Conservation (phyloP, 768 basidiomycete species). For the Russula emetica region DNA sequence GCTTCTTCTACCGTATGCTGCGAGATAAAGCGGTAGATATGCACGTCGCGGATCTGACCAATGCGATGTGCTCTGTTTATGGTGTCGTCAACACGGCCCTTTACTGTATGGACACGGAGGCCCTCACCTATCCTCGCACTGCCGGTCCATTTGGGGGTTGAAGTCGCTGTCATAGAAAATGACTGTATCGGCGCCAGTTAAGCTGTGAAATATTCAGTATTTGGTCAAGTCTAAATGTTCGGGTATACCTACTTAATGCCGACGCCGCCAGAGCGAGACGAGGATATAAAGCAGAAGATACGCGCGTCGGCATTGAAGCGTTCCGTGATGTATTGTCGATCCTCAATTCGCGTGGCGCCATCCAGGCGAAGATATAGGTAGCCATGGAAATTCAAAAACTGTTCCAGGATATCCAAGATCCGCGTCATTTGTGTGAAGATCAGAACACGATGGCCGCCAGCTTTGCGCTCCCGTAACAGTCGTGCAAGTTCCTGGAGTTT, state of each 20-base stretch:
- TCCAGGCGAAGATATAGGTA: constrained; percentile 93
- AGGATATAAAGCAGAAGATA: constrained; percentile 85
- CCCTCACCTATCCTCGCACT: constrained; percentile 87
- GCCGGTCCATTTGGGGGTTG: constrained; percentile 96
- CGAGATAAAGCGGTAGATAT: constrained; percentile 93
- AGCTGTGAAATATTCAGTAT: constrained; percentile 39
- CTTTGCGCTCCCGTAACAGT: constrained; percentile 77
- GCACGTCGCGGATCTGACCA: constrained; percentile 92
- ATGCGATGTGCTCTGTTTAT: constrained; percentile 85
- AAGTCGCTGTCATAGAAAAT: constrained; percentile 98
- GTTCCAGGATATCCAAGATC: constrained; percentile 90
- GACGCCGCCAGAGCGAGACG: constrained; percentile 76
- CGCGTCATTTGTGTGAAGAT: constrained; percentile 98
- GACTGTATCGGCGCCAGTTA: constrained; percentile 90
- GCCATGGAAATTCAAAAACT: constrained; percentile 88
- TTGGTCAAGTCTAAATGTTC: background rate
- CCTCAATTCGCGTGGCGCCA: constrained; percentile 93
- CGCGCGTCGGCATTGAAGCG: constrained; percentile 74
- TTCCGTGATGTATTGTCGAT: constrained; percentile 88
- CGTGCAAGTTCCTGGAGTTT: constrained; percentile 84
- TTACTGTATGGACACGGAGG: background rate
- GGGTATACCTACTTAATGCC: constrained; percentile 80
- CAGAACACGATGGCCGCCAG: constrained; percentile 82
- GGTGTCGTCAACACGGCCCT: constrained; percentile 14
- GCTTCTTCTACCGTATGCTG: constrained; percentile 92